Base-by-base conservation (phyloP, 2,329 filamentous ascomycete genomes). In the Aspergillus niger region DNA sequence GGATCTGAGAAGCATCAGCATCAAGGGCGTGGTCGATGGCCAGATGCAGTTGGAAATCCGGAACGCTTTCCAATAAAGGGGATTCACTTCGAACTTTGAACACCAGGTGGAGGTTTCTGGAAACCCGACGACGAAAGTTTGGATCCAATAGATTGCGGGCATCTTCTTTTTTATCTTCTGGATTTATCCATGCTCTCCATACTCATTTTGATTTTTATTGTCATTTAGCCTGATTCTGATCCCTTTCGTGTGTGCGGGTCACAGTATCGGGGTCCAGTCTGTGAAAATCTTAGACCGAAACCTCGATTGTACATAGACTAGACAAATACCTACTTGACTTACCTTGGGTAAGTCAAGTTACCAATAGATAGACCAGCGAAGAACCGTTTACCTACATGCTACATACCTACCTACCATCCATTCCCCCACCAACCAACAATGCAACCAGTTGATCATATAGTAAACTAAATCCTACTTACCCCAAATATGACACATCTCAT, bases 1-100 rank as follows among this genome's bases (percentile, higher is more conserved):
- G 75, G 91, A 97, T 77, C 81, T 97, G 78, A 81, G 83, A 59
- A 92, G 90, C 65, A 86, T 96, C 63, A 85, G 78, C 67, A 79
- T 96, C 57, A 79, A 80, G 69, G 81, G 83, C 55, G 79, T 78
- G 65, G 79, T 82, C 62, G 83, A 80, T 54, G 87, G 86, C n/a
- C 78, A 78, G 65, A 83, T 90, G 57, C 85, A 84, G 65, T 76
- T 96, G 65, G 86, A 91, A 78, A 86, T 96, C 67, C 79, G 77
- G 60, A 82, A 91, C 75, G 85, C 85, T 5, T 73, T 76, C 57
- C 73, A 76, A 69, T 75, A 72, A 65, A 57, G 58, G 30, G 30
- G 49, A 20, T 7, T 8, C 17, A 17, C 8, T 20, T 13, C 4
- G 17, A n/a, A 22, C 50, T 28, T 13, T 32, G 28, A 30, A 30